Evolutionary conservation across 2,329 filamentous ascomycete genomes (phyloP).

Genomic region (Trichoderma sp.): DNA sequence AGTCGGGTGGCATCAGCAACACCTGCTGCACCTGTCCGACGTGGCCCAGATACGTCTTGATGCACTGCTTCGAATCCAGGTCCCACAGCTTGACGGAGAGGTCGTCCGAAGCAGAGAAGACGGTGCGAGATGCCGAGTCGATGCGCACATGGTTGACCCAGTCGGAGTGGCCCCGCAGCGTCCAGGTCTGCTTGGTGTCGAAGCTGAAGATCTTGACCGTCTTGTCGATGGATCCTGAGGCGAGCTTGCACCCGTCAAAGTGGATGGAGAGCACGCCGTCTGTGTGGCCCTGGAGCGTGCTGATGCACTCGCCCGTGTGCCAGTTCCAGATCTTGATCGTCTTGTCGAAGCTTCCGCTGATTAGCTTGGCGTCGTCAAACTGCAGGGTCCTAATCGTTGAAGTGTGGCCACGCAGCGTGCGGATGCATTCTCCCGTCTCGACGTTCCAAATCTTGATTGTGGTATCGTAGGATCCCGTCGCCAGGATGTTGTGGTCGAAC

Average conservation of each 20-base stretch:
- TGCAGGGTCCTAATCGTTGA: slow-evolving; percentile 85
- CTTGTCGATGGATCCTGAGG: slow-evolving; percentile 85
- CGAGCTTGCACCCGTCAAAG: slow-evolving; percentile 81
- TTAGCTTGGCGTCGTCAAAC: slow-evolving; percentile 88
- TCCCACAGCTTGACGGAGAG: slow-evolving; percentile 92
- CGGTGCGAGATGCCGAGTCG: slow-evolving; percentile 76
- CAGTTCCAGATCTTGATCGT: slow-evolving; percentile 96
- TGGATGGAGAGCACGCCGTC: slow-evolving; percentile 85
- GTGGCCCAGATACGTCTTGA: slow-evolving; percentile 80
- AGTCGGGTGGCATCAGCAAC: slow-evolving; percentile 79
- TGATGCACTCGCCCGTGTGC: slow-evolving; percentile 84
- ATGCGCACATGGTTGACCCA: slow-evolving; percentile 97
- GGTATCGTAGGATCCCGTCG: slow-evolving; percentile 91
- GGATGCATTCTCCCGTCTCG: slow-evolving; percentile 80
- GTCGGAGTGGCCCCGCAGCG: slow-evolving; percentile 81
- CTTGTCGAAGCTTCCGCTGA: slow-evolving; percentile 84
- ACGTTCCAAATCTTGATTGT: slow-evolving; percentile 97
- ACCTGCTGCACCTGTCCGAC: slow-evolving; percentile 96
- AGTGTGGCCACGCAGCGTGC: slow-evolving; percentile 82
- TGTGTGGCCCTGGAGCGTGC: slow-evolving; percentile 76
- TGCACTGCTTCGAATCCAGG: slow-evolving; percentile 77
- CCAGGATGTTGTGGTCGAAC: slow-evolving; percentile 85
- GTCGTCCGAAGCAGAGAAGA: slow-evolving; percentile 93
- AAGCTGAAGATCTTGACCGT: slow-evolving; percentile 94
- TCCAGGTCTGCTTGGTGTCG: slow-evolving; percentile 76